Conservation (phyloP, 2,329 filamentous ascomycete genomes). For the Paraphoma sp. region DNA sequence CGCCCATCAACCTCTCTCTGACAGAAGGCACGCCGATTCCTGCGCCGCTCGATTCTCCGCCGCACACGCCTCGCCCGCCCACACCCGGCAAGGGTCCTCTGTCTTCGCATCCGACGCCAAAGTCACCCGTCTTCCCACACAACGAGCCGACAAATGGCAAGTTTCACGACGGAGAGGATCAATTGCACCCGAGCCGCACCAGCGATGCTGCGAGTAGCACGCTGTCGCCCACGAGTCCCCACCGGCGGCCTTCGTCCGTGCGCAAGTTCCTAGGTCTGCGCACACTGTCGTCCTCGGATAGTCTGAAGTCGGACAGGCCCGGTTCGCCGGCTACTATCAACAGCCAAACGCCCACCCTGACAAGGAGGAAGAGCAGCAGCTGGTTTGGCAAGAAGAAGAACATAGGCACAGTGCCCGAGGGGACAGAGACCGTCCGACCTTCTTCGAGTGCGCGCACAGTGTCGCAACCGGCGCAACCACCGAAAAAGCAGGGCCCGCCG, state of each 20-base stretch:
- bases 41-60: slow-evolving; percentile 49
- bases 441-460: slow-evolving; percentile 29
- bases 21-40: slow-evolving; percentile 52
- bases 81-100: slow-evolving; percentile 49
- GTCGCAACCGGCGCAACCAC: slow-evolving; percentile 18
- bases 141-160: slow-evolving; percentile 26
- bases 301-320: slow-evolving; percentile 44
- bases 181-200: slow-evolving; percentile 29
- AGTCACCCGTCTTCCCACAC: slow-evolving; percentile 34
- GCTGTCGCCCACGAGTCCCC: slow-evolving; percentile 41
- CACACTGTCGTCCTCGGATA: slow-evolving; percentile 45
- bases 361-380: slow-evolving; percentile 47
- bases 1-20: slow-evolving; percentile 51
- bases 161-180: slow-evolving; percentile 14
- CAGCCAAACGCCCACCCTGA: slow-evolving; percentile 39
- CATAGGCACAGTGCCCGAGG: slow-evolving; percentile 43
- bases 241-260: slow-evolving; percentile 47
- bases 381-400: slow-evolving; percentile 50
- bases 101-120: slow-evolving; percentile 51
- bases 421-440: slow-evolving; percentile 29
- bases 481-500: slow-evolving; percentile 44
- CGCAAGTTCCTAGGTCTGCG: slow-evolving; percentile 50
- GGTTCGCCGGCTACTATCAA: slow-evolving; percentile 44
- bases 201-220: slow-evolving; percentile 38
- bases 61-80: slow-evolving; percentile 46